A percentile compares a stretch with the other conserved stretches of the same genome.
Conservation (phyloP, 1,139 yeast species). For the Saccharomyces hybrid region DNA sequence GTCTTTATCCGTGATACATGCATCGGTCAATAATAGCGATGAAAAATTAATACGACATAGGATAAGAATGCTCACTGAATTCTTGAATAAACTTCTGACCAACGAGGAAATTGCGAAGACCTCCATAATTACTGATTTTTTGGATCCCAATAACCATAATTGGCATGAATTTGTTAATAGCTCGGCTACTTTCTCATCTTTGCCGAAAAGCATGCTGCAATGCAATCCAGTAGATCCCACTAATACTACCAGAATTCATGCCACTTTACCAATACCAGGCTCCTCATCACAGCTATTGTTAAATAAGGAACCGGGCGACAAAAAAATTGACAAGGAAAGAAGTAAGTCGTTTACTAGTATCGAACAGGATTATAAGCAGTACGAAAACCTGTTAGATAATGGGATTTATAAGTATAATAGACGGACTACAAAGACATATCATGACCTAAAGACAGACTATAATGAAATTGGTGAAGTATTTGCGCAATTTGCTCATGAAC, state of each 20-base stretch:
- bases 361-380: slow-evolving; percentile 42
- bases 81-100: slow-evolving; percentile 24
- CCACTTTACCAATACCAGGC: slow-evolving; percentile 49
- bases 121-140: slow-evolving; percentile 63
- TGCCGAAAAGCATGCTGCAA: slow-evolving; percentile 47
- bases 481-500: slow-evolving; percentile 50
- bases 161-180: slow-evolving; percentile 52
- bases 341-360: slow-evolving; percentile 33
- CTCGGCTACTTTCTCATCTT: slow-evolving; percentile 49
- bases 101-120: slow-evolving; percentile 39
- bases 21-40: slow-evolving; percentile 26
- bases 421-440: slow-evolving; percentile 51
- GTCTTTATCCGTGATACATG: slow-evolving; percentile 27
- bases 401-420: slow-evolving; percentile 63
- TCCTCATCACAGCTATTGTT: background rate
- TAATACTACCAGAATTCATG: slow-evolving; percentile 49
- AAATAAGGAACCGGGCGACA: background rate
- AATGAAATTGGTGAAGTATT: slow-evolving; percentile 37
- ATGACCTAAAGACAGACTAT: slow-evolving; percentile 48
- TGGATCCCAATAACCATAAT: slow-evolving; percentile 70
- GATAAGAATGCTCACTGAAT: slow-evolving; percentile 28
- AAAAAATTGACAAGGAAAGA: slow-evolving; percentile 30
- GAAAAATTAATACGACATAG: slow-evolving; percentile 32
- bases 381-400: slow-evolving; percentile 46
- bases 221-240: slow-evolving; percentile 49